Evolutionary conservation across 2,329 filamentous ascomycete species (phyloP).

Genomic region (Pseudogymnoascus sp.): DNA sequence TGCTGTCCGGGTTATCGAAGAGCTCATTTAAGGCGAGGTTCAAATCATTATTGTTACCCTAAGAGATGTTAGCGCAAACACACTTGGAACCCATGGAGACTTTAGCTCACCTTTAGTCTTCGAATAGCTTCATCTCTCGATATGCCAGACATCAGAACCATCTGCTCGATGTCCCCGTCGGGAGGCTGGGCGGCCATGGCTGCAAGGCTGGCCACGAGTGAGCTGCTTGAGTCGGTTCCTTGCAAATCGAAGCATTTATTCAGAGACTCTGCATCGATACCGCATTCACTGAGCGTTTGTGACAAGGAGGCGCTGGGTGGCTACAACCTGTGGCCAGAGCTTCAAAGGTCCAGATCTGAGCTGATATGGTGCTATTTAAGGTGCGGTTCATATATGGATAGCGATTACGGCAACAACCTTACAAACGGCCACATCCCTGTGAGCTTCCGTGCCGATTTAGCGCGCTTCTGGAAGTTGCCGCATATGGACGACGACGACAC

Average conservation of each 20-base stretch:
- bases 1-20: constrained; percentile 35
- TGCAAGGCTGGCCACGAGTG: background rate
- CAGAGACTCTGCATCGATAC: background rate
- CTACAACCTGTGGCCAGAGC: background rate
- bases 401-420: constrained; percentile 5
- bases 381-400: background rate
- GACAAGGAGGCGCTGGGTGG: background rate
- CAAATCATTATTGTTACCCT: constrained; percentile 39
- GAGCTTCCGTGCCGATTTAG: constrained; percentile 4
- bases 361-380: constrained; percentile 2
- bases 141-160: background rate
- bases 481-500: background rate
- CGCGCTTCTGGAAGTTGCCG: constrained; percentile 6
- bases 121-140: constrained; percentile 6
- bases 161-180: background rate
- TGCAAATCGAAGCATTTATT: constrained; percentile 8
- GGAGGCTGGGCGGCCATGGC: constrained; percentile 2
- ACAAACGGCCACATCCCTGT: background rate
- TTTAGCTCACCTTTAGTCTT: constrained; percentile 2
- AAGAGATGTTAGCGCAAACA: background rate
- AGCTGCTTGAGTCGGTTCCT: constrained; percentile 1
- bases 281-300: background rate
- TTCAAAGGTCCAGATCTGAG: background rate
- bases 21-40: constrained; percentile 44
- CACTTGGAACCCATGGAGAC: background rate